Evolutionary conservation across 2,329 filamentous ascomycete species (phyloP).

Genomic region (Dactylellina cionopaga): DNA sequence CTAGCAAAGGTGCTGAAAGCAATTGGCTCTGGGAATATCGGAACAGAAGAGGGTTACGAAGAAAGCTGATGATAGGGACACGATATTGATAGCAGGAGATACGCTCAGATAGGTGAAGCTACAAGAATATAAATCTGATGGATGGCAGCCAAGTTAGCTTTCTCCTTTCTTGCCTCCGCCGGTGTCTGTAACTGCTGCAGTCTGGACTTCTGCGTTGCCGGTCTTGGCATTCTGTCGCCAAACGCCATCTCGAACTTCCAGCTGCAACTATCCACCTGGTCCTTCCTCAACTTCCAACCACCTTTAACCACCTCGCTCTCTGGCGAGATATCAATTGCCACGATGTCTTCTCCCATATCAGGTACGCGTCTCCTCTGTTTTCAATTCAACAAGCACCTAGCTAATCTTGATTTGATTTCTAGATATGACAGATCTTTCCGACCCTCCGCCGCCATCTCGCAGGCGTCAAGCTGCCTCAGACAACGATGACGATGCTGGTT

Average conservation of each 20-base stretch:
- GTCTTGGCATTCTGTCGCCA: slow-evolving; percentile 46
- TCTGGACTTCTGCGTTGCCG: slow-evolving; percentile 27
- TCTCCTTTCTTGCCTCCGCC: slow-evolving; percentile 31
- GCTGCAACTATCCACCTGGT: neutral
- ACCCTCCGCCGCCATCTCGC: slow-evolving; percentile 23
- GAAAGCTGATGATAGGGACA: too few species aligned
- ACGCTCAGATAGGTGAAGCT: neutral
- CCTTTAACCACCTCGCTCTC: slow-evolving; percentile 1
- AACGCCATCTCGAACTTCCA: slow-evolving; percentile 39
- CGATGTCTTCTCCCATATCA: slow-evolving; percentile 43
- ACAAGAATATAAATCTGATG: neutral
- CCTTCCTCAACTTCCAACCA: neutral
- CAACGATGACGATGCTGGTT: slow-evolving; percentile 36
- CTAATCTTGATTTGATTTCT: neutral
- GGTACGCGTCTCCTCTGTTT: slow-evolving; percentile 31
- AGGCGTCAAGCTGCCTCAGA: slow-evolving; percentile 27
- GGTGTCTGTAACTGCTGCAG: neutral
- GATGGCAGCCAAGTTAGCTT: too few species aligned
- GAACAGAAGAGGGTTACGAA: too few species aligned
- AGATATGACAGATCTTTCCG: slow-evolving; percentile 37
- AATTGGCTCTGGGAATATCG: too few species aligned
- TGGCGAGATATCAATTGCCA: slow-evolving; percentile 1
- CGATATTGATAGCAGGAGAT: too few species aligned
- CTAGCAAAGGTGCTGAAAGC: too few species aligned
- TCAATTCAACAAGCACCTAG: neutral